A percentile compares a stretch with the other conserved stretches of the same genome.
phyloP scores from a whole-genome alignment of 2,329 filamentous ascomycete species.

The Ambrosiella beaveri region DNA sequence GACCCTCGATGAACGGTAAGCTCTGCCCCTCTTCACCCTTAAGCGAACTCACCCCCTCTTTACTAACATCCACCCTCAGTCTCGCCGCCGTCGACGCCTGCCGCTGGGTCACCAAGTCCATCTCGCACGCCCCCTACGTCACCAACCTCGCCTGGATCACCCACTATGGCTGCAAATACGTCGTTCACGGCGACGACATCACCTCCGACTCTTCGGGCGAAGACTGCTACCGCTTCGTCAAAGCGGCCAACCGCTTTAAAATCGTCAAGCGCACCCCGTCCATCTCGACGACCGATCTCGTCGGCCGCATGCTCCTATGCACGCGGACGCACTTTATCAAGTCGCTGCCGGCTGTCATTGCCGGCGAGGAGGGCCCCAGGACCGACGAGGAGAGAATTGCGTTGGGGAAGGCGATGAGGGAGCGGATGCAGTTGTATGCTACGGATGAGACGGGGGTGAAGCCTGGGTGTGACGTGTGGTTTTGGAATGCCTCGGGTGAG shows the following conservation, averaged over 20 bases:
- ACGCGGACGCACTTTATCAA: constrained; percentile 89
- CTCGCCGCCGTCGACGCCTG: constrained; percentile 85
- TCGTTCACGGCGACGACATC: constrained; percentile 94
- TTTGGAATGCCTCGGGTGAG: constrained; percentile 47
- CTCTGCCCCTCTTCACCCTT: not conserved
- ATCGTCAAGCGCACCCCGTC: constrained; percentile 92
- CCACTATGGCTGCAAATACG: constrained; percentile 87
- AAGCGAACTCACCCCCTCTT: not conserved
- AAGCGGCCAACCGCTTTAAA: constrained; percentile 83
- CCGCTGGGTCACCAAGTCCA: constrained; percentile 75
- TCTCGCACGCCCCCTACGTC: constrained; percentile 82
- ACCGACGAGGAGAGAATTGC: constrained; percentile 47
- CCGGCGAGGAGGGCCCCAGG: constrained; percentile 56
- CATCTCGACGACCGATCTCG: constrained; percentile 95
- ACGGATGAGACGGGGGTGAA: constrained; percentile 66
- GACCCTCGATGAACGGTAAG: constrained; percentile 70
- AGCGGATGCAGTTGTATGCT: constrained; percentile 70
- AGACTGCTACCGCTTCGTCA: constrained; percentile 96
- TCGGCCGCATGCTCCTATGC: constrained; percentile 91
- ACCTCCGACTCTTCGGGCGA: constrained; percentile 85
- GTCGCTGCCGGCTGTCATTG: constrained; percentile 51
- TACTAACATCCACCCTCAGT: constrained; percentile 25
- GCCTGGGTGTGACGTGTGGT: constrained; percentile 72
- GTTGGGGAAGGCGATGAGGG: constrained; percentile 50
- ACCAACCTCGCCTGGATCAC: constrained; percentile 86